Evolutionary conservation across 768 basidiomycete genomes (phyloP).

Genomic region (Ramaria sp.): DNA sequence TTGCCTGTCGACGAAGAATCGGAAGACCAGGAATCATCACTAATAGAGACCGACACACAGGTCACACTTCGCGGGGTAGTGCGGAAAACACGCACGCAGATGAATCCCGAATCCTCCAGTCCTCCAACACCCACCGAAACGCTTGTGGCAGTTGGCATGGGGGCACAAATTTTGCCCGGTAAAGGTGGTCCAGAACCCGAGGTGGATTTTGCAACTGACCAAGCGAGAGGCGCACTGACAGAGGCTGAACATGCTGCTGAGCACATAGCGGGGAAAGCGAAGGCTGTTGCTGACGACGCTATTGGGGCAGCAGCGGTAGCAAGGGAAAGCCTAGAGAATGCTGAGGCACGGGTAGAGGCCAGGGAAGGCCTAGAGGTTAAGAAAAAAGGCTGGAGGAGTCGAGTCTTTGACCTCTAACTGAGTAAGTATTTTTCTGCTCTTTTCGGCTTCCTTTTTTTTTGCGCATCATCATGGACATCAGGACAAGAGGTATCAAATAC

Average conservation of each 20-base stretch:
- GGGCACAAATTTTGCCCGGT: conserved; percentile 18
- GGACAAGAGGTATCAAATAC: too few species aligned
- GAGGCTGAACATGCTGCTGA: not conserved
- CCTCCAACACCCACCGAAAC: conserved; percentile 10
- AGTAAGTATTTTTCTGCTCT: not conserved
- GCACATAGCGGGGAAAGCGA: not conserved
- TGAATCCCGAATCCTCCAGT: not conserved
- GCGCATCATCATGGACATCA: too few species aligned
- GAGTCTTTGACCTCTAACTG: not conserved
- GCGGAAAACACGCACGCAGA: conserved; percentile 13
- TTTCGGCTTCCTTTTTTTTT: too few species aligned
- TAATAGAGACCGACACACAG: conserved; percentile 12
- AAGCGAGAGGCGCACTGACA: not conserved
- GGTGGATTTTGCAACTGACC: not conserved
- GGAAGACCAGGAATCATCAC: not conserved
- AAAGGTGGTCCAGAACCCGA: conserved; percentile 15
- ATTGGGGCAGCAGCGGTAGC: not conserved
- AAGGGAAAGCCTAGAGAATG: not conserved
- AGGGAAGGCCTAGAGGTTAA: not conserved
- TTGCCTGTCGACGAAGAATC: not conserved
- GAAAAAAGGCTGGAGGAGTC: conserved; percentile 1
- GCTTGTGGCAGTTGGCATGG: conserved; percentile 18
- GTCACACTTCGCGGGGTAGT: conserved; percentile 16
- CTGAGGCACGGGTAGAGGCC: not conserved
- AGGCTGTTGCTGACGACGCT: not conserved